Conservation (phyloP, 495 filamentous ascomycete species). For the Podospora didyma region DNA sequence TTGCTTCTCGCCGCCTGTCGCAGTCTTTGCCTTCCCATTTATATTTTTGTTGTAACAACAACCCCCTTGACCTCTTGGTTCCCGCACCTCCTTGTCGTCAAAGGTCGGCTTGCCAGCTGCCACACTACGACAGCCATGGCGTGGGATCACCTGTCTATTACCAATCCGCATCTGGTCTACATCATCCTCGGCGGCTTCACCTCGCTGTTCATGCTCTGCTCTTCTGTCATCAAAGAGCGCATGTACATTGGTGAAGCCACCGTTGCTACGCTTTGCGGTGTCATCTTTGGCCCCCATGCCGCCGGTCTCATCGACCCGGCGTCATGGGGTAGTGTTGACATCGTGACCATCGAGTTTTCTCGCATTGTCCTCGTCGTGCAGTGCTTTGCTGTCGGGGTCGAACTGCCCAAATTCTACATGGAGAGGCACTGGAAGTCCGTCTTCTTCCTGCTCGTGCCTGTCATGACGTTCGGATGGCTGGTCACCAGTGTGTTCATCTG, state of each 20-base stretch:
- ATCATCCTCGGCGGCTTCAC: conserved; percentile 98
- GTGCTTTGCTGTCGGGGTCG: conserved; percentile 98
- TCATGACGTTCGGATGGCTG: conserved; percentile 98
- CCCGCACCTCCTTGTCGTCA: background rate
- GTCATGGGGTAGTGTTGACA: conserved; percentile 89
- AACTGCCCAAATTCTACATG: conserved; percentile 97
- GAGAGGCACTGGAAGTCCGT: conserved; percentile 97
- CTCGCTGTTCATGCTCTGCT: conserved; percentile 96
- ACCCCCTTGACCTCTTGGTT: background rate
- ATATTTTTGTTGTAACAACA: no score
- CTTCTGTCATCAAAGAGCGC: conserved; percentile 94
- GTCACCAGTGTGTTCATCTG: conserved; percentile 93
- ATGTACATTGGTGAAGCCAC: conserved; percentile 99
- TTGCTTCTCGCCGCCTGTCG: no score
- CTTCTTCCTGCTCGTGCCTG: conserved; percentile 78
- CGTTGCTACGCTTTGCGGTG: conserved; percentile 89
- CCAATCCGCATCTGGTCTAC: conserved; percentile 95
- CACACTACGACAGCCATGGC: conserved; percentile 58
- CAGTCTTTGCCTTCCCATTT: background rate
- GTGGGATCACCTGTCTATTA: conserved; percentile 90
- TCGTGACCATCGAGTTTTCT: conserved; percentile 94
- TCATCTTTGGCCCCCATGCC: conserved; percentile 96
- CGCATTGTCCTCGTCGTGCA: conserved; percentile 97
- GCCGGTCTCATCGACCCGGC: conserved; percentile 84
- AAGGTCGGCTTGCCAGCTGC: background rate